A percentile compares a stretch with the other conserved stretches of the same genome.
phyloP scores from a whole-genome alignment of 2,329 filamentous ascomycete genomes.

The Coniosporium uncinatum region DNA sequence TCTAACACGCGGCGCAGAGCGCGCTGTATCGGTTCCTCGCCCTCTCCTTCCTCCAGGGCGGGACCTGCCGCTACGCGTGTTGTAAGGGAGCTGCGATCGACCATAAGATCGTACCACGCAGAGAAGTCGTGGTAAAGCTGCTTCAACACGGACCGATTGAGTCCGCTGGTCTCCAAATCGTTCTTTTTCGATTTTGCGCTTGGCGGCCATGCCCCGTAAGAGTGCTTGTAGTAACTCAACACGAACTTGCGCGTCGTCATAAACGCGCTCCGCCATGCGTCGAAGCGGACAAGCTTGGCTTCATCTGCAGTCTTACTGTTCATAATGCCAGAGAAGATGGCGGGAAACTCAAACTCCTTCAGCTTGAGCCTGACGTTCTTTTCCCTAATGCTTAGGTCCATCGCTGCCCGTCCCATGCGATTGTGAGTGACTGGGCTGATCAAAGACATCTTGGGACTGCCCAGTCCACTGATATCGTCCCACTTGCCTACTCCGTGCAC shows the following conservation, averaged over 20 bases:
- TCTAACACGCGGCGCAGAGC: conserved; percentile 75
- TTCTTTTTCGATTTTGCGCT: conserved; percentile 93
- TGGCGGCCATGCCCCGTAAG: conserved; percentile 79
- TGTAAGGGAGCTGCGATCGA: conserved; percentile 73
- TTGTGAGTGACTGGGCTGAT: conserved; percentile 69
- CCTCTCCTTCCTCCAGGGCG: conserved; percentile 44
- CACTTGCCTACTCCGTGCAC: conserved; percentile 86
- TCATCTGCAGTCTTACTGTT: conserved; percentile 76
- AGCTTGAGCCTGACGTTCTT: conserved; percentile 66
- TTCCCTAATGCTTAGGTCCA: conserved; percentile 72
- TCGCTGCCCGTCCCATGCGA: conserved; percentile 74
- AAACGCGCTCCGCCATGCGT: conserved; percentile 75
- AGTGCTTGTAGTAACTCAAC: conserved; percentile 61
- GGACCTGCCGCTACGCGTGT: conserved; percentile 44
- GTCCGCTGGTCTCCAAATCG: conserved; percentile 74
- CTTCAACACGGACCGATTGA: conserved; percentile 79
- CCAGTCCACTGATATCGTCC: conserved; percentile 64
- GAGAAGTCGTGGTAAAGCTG: conserved; percentile 84
- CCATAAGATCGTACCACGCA: conserved; percentile 81
- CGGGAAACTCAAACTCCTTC: conserved; percentile 88
- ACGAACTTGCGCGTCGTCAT: conserved; percentile 69
- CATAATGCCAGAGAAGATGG: conserved; percentile 82
- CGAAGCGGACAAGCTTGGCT: conserved; percentile 75
- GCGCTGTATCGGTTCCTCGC: conserved; percentile 51
- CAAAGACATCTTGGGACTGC: conserved; percentile 62